Conservation (phyloP, 2,329 filamentous ascomycete species). For the Escovopsis sp. region DNA sequence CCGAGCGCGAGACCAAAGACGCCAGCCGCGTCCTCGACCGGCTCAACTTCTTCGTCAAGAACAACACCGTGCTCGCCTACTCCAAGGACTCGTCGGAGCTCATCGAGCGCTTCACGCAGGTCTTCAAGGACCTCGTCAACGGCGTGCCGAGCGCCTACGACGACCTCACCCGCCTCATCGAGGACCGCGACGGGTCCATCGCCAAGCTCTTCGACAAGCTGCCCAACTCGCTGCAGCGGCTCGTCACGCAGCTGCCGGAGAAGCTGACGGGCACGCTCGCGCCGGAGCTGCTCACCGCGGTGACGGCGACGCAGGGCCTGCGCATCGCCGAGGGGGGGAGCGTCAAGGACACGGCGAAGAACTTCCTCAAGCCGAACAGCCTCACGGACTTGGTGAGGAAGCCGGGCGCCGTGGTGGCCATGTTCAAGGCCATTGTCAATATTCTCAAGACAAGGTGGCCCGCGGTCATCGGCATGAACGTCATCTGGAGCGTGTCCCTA, state of each 20-base stretch:
- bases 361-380: conserved; percentile 53
- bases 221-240: conserved; percentile 66
- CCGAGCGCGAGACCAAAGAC: conserved; percentile 47
- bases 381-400: conserved; percentile 71
- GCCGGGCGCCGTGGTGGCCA: conserved; percentile 68
- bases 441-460: conserved; percentile 80
- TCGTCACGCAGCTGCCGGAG: conserved; percentile 69
- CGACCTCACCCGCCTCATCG: conserved; percentile 55
- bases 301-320: conserved; percentile 57
- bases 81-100: conserved; percentile 73
- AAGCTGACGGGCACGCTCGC: conserved; percentile 64
- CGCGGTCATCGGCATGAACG: conserved; percentile 78
- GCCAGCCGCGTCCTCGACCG: conserved; percentile 67
- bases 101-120: conserved; percentile 68
- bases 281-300: conserved; percentile 68
- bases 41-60: conserved; percentile 67
- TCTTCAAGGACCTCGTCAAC: conserved; percentile 83
- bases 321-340: conserved; percentile 40
- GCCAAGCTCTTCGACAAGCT: conserved; percentile 48
- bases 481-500: conserved; percentile 76
- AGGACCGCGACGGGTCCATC: conserved; percentile 46
- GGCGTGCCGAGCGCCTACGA: conserved; percentile 87
- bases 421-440: conserved; percentile 81
- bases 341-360: conserved; percentile 43
- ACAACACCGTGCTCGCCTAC: conserved; percentile 74